These are phyloP conservation scores for Babesia sp. DNA, from an alignment of 169 alveolate genomes.

Conservation along the genomic window DNA sequence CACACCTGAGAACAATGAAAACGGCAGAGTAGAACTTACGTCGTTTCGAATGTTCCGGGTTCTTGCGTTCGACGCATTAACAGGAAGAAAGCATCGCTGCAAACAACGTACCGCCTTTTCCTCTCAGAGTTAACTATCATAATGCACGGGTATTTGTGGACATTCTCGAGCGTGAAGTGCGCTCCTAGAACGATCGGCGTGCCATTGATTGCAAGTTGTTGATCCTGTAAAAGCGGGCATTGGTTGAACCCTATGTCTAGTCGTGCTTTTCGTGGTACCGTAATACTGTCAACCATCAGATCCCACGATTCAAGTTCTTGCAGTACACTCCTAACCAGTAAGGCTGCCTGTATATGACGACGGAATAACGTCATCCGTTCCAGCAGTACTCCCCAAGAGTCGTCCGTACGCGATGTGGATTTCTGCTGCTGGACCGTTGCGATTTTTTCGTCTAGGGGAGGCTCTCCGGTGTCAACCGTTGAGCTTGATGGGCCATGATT, in stretches of 20 bases:
- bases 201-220: slow-evolving; percentile 11
- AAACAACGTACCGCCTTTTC: slow-evolving; percentile 12
- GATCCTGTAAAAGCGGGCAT: slow-evolving; percentile 48
- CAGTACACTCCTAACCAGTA: background rate
- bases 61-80: slow-evolving; percentile 3
- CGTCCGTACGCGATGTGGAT: background rate
- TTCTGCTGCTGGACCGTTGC: too few relatives aligned
- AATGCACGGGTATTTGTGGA: slow-evolving; percentile 5
- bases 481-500: background rate
- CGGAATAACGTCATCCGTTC: slow-evolving; percentile 12
- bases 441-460: too few relatives aligned
- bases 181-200: slow-evolving; percentile 20
- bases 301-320: background rate
- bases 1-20: slow-evolving; percentile 9
- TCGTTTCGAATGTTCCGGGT: background rate
- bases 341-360: slow-evolving; percentile 24
- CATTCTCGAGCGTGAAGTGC: background rate
- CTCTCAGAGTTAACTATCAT: background rate
- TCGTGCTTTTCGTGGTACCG: background rate
- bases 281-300: background rate
- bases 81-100: slow-evolving; percentile 20
- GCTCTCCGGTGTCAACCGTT: too few relatives aligned
- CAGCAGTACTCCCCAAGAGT: background rate
- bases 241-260: background rate
- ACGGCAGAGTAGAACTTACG: background rate